Conservation (phyloP, 768 basidiomycete genomes). For the Pleurotus cornucopiae region DNA sequence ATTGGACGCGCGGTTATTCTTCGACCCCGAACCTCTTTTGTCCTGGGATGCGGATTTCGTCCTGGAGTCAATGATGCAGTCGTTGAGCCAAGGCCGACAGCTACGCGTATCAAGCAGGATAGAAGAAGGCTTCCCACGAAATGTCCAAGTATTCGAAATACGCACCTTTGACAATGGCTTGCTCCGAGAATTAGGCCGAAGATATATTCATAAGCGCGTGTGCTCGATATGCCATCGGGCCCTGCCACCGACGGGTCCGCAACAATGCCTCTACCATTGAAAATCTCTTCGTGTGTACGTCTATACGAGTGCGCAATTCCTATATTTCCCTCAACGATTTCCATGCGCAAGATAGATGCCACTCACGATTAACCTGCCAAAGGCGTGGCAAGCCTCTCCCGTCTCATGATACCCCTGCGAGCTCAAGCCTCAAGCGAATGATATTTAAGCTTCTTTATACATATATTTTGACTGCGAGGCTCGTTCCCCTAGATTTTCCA, state of each 20-base stretch:
- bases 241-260: neutral
- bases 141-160: slow-evolving; percentile 5
- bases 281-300: neutral
- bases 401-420: no score
- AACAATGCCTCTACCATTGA: neutral
- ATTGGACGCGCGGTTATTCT: slow-evolving; percentile 1
- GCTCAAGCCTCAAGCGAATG: no score
- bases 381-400: no score
- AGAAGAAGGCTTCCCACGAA: neutral
- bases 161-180: neutral
- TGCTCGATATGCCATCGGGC: neutral
- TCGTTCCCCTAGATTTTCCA: no score
- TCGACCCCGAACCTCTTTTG: neutral
- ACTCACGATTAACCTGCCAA: no score
- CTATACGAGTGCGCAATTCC: no score
- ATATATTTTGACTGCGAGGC: no score
- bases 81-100: neutral
- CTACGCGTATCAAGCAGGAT: slow-evolving; percentile 1
- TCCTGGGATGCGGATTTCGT: slow-evolving; percentile 4
- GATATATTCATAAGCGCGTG: neutral
- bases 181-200: neutral
- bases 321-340: no score
- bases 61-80: neutral
- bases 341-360: no score
- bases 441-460: no score